Percentiles rank a stretch among this genome's conserved stretches.
phyloP scores from a whole-genome alignment of 1,139 yeast species.

The Saccharomyces hybrid region DNA sequence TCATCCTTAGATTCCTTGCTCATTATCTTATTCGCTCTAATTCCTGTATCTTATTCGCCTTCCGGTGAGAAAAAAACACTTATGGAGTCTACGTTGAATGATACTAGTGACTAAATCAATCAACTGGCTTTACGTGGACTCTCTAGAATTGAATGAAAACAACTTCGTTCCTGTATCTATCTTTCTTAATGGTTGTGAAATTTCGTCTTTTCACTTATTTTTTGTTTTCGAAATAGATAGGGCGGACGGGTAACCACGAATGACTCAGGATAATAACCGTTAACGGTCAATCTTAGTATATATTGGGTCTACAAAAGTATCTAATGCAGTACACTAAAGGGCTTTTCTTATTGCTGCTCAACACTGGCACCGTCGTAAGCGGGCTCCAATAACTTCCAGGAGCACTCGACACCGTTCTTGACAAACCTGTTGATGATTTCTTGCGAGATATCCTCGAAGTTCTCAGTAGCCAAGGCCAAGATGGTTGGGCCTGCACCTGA shows the following conservation, averaged over 20 bases:
- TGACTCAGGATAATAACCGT: neutral
- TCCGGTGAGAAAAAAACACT: neutral
- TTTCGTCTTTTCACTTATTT: neutral
- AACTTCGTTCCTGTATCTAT: neutral
- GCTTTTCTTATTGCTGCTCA: slow-evolving; percentile 9
- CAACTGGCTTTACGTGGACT: neutral
- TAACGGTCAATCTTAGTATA: neutral
- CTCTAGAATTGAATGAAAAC: neutral
- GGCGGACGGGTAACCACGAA: neutral
- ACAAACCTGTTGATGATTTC: slow-evolving; percentile 65
- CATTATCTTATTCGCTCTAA: slow-evolving; percentile 1
- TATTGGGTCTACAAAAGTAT: neutral
- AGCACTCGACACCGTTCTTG: slow-evolving; percentile 59
- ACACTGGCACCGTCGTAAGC: slow-evolving; percentile 80
- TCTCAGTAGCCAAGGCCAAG: slow-evolving; percentile 81
- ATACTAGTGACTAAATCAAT: neutral
- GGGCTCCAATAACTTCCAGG: slow-evolving; percentile 75
- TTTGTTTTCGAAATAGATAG: neutral
- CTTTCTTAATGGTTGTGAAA: neutral
- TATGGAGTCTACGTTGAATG: neutral
- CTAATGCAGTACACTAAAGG: slow-evolving; percentile 1
- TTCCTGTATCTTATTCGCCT: neutral
- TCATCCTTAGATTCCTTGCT: slow-evolving; percentile 12
- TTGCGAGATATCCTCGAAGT: slow-evolving; percentile 71
- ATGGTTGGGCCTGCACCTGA: slow-evolving; percentile 99